Evolutionary conservation across 2,329 filamentous ascomycete genomes (phyloP), one percentile per base, ranked within the genome.

Genomic region (Pezizomycotina sp.): DNA sequence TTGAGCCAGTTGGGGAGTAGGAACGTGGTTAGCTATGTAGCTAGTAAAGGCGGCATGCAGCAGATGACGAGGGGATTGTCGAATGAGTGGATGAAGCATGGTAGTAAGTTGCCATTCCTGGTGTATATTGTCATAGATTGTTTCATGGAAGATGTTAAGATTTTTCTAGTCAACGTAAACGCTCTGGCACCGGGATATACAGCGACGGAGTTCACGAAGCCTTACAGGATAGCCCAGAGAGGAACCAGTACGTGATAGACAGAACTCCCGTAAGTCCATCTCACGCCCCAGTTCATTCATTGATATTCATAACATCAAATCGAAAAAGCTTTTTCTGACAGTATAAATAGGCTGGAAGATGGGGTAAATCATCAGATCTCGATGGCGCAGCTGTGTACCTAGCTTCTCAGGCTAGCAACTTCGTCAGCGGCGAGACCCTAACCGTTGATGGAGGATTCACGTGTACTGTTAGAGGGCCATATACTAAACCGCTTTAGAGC

Each of bases 351-450:
- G n/a, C n/a, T n/a, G 84, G 83, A 40, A 86, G 86, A 62, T 92
- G 93, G 81, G 86, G 86, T 18, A 68, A 74, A 31, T 84, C 84
- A 1, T 74, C 83, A 55, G 84, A 95, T 52, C 67, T 95, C 36
- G 91, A 91, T 78, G 86, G 86, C 2, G 79, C 84, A 4, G 83
- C 92, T 19, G 76, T 79, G n/a, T 92, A 84, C 63, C 62, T 91
- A 39, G 68, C 82, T 27, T 84, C 77, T 42, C 79, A 89, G 51
- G 81, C 82, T 3, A 71, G 71, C 32, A 64, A 63, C 31, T 86
- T 83, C 56, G 71, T 83, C 42, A 74, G 69, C 6, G 74, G 80
- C n/a, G 77, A 78, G 1, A 79, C 86, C 48, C 63, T 86, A 49
- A 68, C 79, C 16, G 80, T 91, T 24, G 81, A 91, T 50, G 81